These are phyloP conservation scores for Tylopilus felleus DNA, from an alignment of 768 basidiomycete genomes.

Conservation along the genomic window DNA sequence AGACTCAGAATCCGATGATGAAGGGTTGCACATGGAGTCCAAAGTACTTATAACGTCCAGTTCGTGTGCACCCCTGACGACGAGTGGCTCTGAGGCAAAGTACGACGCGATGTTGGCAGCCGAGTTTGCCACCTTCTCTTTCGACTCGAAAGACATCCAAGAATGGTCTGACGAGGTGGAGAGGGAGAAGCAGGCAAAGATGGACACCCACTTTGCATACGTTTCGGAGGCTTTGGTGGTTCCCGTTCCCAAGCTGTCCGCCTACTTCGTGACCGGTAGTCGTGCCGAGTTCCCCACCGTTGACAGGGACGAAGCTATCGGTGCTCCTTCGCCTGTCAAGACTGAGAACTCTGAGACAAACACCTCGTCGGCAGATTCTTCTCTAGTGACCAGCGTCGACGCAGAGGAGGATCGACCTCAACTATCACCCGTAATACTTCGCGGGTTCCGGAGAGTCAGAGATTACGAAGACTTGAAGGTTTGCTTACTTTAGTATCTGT, in stretches of 20 bases:
- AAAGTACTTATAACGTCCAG: no score
- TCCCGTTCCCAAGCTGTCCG: constrained; percentile 11
- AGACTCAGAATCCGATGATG: not conserved
- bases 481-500: not conserved
- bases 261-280: not conserved
- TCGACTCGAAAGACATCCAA: constrained; percentile 9
- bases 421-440: not conserved
- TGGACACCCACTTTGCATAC: constrained; percentile 14
- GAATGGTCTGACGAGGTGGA: constrained; percentile 18
- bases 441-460: constrained; percentile 7
- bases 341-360: not conserved
- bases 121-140: constrained; percentile 10
- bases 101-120: constrained; percentile 8
- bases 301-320: not conserved
- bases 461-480: not conserved
- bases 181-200: constrained; percentile 6
- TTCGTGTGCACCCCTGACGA: not conserved
- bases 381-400: constrained; percentile 2
- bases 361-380: constrained; percentile 9
- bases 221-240: constrained; percentile 5
- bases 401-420: not conserved
- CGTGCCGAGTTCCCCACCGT: not conserved
- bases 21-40: not conserved
- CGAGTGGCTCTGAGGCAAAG: constrained; percentile 2
- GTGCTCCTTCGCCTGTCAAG: constrained; percentile 2